A percentile compares a stretch with the other conserved stretches of the same genome.
phyloP scores from a whole-genome alignment of 2,329 filamentous ascomycete species.

The Pseudogymnoascus sp. region DNA sequence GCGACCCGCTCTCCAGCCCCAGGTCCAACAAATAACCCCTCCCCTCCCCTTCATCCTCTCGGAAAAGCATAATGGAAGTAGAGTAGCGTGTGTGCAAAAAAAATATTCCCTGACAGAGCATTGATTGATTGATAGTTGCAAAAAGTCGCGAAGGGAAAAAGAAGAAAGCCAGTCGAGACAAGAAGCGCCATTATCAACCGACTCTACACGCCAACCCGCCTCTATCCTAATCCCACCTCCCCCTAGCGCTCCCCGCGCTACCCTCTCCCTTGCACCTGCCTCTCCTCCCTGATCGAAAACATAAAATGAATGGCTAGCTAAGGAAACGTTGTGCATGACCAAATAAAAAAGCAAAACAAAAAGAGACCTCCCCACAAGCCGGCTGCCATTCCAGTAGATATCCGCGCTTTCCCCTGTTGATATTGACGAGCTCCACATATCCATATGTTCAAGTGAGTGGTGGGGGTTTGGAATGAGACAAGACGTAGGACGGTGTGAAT shows the following conservation, averaged over 20 bases:
- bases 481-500: not conserved
- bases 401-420: not conserved
- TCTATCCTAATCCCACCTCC: not conserved
- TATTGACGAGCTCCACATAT: not conserved
- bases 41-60: not conserved
- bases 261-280: not conserved
- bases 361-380: conserved; percentile 6
- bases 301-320: conserved; percentile 1
- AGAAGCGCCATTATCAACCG: not conserved
- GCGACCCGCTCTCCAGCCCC: not conserved
- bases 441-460: conserved; percentile 1
- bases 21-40: not conserved
- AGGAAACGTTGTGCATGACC: not conserved
- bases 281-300: not conserved
- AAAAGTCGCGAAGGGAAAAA: not conserved
- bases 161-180: not conserved
- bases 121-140: not conserved
- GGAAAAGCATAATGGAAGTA: not conserved
- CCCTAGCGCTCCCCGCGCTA: not conserved
- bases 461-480: not conserved
- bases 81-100: not conserved
- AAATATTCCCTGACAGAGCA: not conserved
- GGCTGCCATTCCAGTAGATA: not conserved
- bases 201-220: not conserved
- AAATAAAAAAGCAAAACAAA: conserved; percentile 1